phyloP scores from a whole-genome alignment of 176 grass and related monocot species.

The Triticum turgidum region DNA sequence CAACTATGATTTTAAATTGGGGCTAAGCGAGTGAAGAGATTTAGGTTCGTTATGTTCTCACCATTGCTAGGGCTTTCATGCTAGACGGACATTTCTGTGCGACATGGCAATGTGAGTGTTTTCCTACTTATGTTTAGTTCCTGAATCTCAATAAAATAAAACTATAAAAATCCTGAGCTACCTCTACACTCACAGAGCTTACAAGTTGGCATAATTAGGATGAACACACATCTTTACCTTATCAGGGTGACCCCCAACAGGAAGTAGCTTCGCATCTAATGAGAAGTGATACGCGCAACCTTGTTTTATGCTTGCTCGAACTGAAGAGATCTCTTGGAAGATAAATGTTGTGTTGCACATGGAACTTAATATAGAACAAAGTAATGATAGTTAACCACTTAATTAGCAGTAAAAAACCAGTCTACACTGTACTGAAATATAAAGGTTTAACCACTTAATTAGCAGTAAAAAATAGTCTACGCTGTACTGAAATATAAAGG shows the following conservation, averaged over 20 bases:
- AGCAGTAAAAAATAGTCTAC: too few relatives aligned
- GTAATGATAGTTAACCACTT: background rate
- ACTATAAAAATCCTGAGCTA: background rate
- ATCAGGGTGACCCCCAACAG: conserved; percentile 75
- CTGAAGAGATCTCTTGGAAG: conserved; percentile 56
- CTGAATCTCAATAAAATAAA: background rate
- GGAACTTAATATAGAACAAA: conserved; percentile 25
- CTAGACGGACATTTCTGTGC: background rate
- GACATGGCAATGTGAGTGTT: background rate
- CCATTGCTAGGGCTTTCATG: background rate
- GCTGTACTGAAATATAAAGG: too few relatives aligned
- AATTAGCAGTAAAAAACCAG: too few relatives aligned
- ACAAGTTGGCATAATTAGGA: background rate
- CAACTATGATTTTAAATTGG: background rate
- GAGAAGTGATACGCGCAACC: conserved; percentile 80
- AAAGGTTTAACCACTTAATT: too few relatives aligned
- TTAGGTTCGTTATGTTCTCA: background rate
- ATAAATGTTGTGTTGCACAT: conserved; percentile 42
- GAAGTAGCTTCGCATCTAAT: conserved; percentile 76
- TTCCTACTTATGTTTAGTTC: conserved; percentile 1
- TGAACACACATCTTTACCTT: conserved; percentile 49
- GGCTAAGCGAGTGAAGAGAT: background rate
- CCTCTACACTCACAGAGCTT: too few relatives aligned
- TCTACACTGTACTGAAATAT: too few relatives aligned
- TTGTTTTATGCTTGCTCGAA: conserved; percentile 59